These are phyloP conservation scores for Thielaviopsis punctulata DNA, from an alignment of 2,329 filamentous ascomycete species.

Conservation along the genomic window DNA sequence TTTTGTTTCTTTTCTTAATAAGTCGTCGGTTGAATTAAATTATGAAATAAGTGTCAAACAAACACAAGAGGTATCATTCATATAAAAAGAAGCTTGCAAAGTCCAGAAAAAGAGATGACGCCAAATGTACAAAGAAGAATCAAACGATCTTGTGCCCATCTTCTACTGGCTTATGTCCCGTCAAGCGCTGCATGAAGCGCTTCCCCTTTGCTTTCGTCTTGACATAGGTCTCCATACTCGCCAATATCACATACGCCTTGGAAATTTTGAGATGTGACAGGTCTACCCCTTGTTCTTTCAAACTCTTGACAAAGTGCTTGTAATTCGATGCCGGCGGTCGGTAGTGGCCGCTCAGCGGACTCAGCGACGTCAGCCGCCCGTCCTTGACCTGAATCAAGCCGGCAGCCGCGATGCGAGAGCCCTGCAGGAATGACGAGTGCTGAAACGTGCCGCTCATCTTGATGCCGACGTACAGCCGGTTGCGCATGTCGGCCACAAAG, in stretches of 20 bases:
- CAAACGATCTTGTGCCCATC: background rate
- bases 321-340: slow-evolving; percentile 72
- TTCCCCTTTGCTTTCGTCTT: slow-evolving; percentile 51
- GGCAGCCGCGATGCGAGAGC: slow-evolving; percentile 63
- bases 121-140: background rate
- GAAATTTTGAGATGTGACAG: slow-evolving; percentile 64
- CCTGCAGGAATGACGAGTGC: slow-evolving; percentile 77
- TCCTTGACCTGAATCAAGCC: slow-evolving; percentile 74
- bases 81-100: too few relatives aligned
- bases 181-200: slow-evolving; percentile 21
- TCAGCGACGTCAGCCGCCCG: slow-evolving; percentile 57
- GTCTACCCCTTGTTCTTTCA: slow-evolving; percentile 60
- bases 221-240: slow-evolving; percentile 67
- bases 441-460: slow-evolving; percentile 81
- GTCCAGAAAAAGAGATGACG: too few relatives aligned
- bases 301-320: slow-evolving; percentile 56
- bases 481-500: slow-evolving; percentile 74
- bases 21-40: background rate
- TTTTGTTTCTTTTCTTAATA: background rate
- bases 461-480: slow-evolving; percentile 76
- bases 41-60: too few relatives aligned
- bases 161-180: slow-evolving; percentile 7
- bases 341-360: slow-evolving; percentile 64
- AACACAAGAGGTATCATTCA: background rate
- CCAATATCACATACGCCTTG: slow-evolving; percentile 64